phyloP scores from a whole-genome alignment of 371 early-diverging fungal genomes.

The Syncephalastrum contaminatum region DNA sequence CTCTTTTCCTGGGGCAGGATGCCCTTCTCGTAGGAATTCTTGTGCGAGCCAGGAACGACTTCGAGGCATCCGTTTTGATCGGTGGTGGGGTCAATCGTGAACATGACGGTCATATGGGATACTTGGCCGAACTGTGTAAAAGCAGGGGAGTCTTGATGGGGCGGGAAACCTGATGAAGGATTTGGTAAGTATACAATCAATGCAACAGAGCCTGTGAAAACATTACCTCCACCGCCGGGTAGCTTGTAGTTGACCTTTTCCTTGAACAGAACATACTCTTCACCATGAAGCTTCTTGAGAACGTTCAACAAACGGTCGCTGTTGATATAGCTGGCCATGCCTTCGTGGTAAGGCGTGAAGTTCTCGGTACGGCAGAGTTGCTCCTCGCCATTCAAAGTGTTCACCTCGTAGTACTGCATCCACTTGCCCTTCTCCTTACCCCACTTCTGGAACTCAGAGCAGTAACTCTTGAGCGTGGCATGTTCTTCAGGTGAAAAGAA shows the following conservation, averaged over 20 bases:
- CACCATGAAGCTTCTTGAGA: slow-evolving; percentile 44
- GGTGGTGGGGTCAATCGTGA: slow-evolving; percentile 53
- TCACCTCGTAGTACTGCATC: slow-evolving; percentile 61
- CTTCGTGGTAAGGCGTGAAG: slow-evolving; percentile 50
- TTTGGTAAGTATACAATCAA: not conserved
- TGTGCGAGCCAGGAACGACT: slow-evolving; percentile 55
- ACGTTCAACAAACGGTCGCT: slow-evolving; percentile 40
- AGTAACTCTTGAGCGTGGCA: slow-evolving; percentile 28
- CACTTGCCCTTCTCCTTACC: slow-evolving; percentile 55
- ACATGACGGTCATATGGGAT: slow-evolving; percentile 54
- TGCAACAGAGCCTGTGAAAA: not conserved
- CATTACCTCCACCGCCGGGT: slow-evolving; percentile 51
- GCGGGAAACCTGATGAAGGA: slow-evolving; percentile 30
- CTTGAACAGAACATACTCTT: slow-evolving; percentile 55
- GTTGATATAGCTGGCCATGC: slow-evolving; percentile 36
- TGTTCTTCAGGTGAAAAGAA: slow-evolving; percentile 46
- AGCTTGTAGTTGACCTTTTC: slow-evolving; percentile 62
- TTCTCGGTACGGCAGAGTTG: slow-evolving; percentile 60
- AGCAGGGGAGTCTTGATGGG: slow-evolving; percentile 60
- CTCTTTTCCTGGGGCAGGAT: slow-evolving; percentile 44
- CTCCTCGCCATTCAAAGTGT: slow-evolving; percentile 31
- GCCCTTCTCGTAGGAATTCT: slow-evolving; percentile 18
- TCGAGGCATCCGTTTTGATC: slow-evolving; percentile 54
- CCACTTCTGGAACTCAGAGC: slow-evolving; percentile 45
- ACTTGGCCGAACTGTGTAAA: slow-evolving; percentile 54